Percentiles rank a stretch among this genome's conserved stretches.
These are phyloP conservation scores for Globisporangium radiosum DNA, from an alignment of 352 stramenopile species.

Conservation along the genomic window DNA sequence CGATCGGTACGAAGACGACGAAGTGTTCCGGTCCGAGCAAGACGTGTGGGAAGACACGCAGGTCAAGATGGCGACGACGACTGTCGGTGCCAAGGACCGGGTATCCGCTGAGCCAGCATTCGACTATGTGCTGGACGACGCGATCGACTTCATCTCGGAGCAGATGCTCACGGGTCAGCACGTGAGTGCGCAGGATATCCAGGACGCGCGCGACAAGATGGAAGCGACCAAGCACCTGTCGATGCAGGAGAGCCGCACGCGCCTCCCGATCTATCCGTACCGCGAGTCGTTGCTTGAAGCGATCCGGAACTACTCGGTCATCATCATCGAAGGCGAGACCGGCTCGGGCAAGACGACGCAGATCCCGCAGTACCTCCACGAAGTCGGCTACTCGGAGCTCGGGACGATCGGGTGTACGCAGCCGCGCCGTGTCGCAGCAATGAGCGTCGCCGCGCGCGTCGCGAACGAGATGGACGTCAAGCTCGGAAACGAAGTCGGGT, in stretches of 20 bases:
- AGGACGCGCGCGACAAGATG: conserved; percentile 65
- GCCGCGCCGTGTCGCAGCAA: conserved; percentile 95
- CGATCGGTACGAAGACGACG: conserved; percentile 91
- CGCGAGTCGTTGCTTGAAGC: conserved; percentile 96
- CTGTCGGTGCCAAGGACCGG: conserved; percentile 71
- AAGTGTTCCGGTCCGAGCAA: conserved; percentile 95
- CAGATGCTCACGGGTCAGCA: conserved; percentile 84
- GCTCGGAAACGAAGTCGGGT: conserved; percentile 96
- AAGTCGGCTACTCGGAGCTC: conserved; percentile 96
- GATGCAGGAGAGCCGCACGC: conserved; percentile 93
- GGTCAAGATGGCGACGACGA: conserved; percentile 80
- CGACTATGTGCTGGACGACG: conserved; percentile 91
- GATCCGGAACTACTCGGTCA: conserved; percentile 91
- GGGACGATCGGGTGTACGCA: conserved; percentile 95
- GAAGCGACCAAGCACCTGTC: conserved; percentile 86
- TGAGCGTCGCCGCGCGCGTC: conserved; percentile 98
- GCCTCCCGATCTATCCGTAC: conserved; percentile 97
- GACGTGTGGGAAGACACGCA: conserved; percentile 98
- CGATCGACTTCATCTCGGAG: conserved; percentile 98
- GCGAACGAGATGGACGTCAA: conserved; percentile 98
- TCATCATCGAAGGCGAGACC: conserved; percentile 90
- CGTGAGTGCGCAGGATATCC: conserved; percentile 74
- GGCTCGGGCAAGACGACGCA: conserved; percentile 98
- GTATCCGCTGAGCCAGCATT: no score
- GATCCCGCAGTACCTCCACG: conserved; percentile 97